These are phyloP conservation scores for Penicillium sp. DNA, from an alignment of 2,329 filamentous ascomycete genomes.

Conservation along the genomic window DNA sequence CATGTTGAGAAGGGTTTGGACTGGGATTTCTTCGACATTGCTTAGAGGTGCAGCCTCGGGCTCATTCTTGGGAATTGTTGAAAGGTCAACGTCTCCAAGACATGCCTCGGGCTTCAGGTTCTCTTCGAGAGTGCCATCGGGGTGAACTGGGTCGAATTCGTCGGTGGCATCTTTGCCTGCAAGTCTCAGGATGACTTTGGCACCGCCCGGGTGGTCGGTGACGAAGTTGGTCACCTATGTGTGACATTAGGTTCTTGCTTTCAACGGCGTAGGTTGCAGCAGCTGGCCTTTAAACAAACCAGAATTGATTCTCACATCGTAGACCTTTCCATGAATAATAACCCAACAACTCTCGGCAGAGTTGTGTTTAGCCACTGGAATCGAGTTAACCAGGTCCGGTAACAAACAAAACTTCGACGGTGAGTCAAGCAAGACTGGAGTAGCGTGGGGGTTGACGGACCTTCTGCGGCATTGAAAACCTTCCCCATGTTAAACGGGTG, in stretches of 20 bases:
- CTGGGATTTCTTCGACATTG: slow-evolving; percentile 48
- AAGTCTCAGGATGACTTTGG: slow-evolving; percentile 82
- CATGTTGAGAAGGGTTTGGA: slow-evolving; percentile 75
- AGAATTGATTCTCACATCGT: slow-evolving; percentile 62
- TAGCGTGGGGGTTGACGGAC: slow-evolving; percentile 18
- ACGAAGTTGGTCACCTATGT: slow-evolving; percentile 70
- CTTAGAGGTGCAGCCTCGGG: slow-evolving; percentile 29
- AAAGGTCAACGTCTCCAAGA: slow-evolving; percentile 71
- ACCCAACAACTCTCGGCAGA: slow-evolving; percentile 88
- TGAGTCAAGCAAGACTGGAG: slow-evolving; percentile 1
- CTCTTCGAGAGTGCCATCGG: slow-evolving; percentile 82
- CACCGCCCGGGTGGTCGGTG: slow-evolving; percentile 80
- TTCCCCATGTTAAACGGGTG: slow-evolving; percentile 55
- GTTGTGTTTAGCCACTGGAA: slow-evolving; percentile 79
- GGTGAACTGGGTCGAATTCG: slow-evolving; percentile 93
- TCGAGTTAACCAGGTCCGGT: slow-evolving; percentile 7
- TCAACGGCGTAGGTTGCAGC: background rate
- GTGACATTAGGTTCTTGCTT: background rate
- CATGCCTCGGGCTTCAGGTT: slow-evolving; percentile 74
- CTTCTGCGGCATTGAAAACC: slow-evolving; percentile 62
- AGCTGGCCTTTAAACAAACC: background rate
- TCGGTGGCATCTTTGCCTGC: slow-evolving; percentile 90
- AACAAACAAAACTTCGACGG: background rate
- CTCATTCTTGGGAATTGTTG: slow-evolving; percentile 59
- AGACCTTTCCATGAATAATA: slow-evolving; percentile 87